Conservation (phyloP, 108 stramenopile genomes). For the Nitzschia sp. region DNA sequence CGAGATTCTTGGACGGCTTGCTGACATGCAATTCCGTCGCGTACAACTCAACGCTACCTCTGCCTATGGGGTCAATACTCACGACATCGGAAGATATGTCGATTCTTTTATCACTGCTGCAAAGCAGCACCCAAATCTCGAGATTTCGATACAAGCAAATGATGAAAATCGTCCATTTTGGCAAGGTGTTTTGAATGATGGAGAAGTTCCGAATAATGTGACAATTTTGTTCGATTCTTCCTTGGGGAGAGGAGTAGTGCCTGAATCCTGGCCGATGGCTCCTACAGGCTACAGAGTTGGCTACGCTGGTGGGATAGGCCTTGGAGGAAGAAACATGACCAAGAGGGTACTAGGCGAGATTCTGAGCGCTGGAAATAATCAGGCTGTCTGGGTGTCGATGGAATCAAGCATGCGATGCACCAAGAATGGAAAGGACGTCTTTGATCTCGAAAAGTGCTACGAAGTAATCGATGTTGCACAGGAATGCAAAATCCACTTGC, state of each 20-base stretch:
- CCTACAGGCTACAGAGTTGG: slow-evolving; percentile 50
- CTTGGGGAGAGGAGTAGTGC: slow-evolving; percentile 61
- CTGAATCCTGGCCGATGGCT: slow-evolving; percentile 38
- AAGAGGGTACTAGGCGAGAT: slow-evolving; percentile 29
- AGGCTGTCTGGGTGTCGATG: slow-evolving; percentile 80
- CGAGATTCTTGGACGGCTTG: slow-evolving; percentile 53
- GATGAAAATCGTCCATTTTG: slow-evolving; percentile 75
- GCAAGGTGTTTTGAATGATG: slow-evolving; percentile 39
- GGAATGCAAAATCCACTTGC: slow-evolving; percentile 38
- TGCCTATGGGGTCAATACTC: slow-evolving; percentile 79
- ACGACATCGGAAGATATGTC: slow-evolving; percentile 44
- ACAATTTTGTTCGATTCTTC: slow-evolving; percentile 71
- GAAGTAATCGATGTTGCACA: slow-evolving; percentile 58
- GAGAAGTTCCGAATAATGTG: slow-evolving; percentile 45
- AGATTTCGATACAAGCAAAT: slow-evolving; percentile 86
- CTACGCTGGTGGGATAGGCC: slow-evolving; percentile 88
- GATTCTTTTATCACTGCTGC: slow-evolving; percentile 40
- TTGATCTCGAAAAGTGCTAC: slow-evolving; percentile 70
- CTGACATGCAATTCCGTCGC: slow-evolving; percentile 67
- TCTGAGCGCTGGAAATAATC: slow-evolving; percentile 1
- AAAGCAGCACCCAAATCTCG: slow-evolving; percentile 46
- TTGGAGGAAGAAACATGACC: slow-evolving; percentile 37
- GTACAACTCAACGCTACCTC: slow-evolving; percentile 91
- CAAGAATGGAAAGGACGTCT: slow-evolving; percentile 59
- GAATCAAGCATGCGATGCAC: slow-evolving; percentile 70